Evolutionary conservation across 139 green algal genomes (phyloP).

Genomic region (Edaphochlamys debaryana): DNA sequence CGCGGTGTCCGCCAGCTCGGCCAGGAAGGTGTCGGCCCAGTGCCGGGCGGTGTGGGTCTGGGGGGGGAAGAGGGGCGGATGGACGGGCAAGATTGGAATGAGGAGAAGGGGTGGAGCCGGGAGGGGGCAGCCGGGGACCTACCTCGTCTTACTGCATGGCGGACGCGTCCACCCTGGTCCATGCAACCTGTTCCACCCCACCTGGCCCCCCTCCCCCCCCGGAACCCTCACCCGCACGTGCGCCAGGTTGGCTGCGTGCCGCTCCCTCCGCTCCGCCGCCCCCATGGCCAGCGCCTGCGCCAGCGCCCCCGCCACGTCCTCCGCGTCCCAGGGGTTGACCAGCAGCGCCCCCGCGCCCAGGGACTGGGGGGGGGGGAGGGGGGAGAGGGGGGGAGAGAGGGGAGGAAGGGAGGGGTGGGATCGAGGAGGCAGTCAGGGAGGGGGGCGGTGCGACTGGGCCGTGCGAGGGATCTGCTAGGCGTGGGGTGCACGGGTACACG

Average conservation of each 20-base stretch:
- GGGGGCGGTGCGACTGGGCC: too few relatives aligned
- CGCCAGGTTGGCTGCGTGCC: conserved; percentile 95
- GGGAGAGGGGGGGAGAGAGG: neutral
- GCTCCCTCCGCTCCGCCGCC: conserved; percentile 87
- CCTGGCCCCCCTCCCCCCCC: too few relatives aligned
- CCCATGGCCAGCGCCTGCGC: conserved; percentile 87
- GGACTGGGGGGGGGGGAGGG: conserved; percentile 19
- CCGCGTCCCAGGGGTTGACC: conserved; percentile 99
- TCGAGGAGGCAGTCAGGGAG: conserved; percentile 63
- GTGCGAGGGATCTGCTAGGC: too few relatives aligned
- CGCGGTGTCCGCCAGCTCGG: conserved; percentile 97
- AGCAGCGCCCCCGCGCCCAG: conserved; percentile 89
- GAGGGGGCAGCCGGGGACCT: too few relatives aligned
- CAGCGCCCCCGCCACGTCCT: conserved; percentile 89
- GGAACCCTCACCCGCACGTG: conserved; percentile 91
- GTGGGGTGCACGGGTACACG: too few relatives aligned
- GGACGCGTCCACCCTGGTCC: too few relatives aligned
- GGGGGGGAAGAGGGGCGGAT: too few relatives aligned
- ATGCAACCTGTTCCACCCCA: too few relatives aligned
- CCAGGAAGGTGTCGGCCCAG: conserved; percentile 99
- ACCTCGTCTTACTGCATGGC: too few relatives aligned
- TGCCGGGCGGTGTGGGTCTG: conserved; percentile 82
- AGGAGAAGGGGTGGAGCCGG: too few relatives aligned
- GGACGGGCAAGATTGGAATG: too few relatives aligned
- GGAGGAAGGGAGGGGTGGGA: neutral